A percentile compares a stretch with the other conserved stretches of the same genome.
Conservation (phyloP, 805 yeast species). For the Babjeviella inositovora region DNA sequence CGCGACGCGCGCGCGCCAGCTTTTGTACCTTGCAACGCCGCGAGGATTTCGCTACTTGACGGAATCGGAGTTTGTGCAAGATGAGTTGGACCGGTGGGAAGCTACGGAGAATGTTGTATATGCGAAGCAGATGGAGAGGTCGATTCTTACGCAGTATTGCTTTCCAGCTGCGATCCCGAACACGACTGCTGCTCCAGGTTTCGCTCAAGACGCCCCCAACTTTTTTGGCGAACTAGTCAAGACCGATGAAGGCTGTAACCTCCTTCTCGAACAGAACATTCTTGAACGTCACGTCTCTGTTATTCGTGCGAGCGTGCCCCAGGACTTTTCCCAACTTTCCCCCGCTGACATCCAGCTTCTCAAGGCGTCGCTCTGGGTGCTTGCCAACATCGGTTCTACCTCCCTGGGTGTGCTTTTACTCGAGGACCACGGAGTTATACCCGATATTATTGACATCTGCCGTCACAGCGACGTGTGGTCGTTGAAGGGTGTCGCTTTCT, state of each 20-base stretch:
- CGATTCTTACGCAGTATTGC: slow-evolving; percentile 3
- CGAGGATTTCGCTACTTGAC: slow-evolving; percentile 55
- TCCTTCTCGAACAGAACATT: slow-evolving; percentile 28
- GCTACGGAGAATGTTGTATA: slow-evolving; percentile 6
- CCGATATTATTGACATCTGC: slow-evolving; percentile 35
- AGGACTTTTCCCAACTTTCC: slow-evolving; percentile 7
- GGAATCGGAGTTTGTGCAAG: slow-evolving; percentile 40
- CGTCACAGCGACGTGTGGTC: slow-evolving; percentile 32
- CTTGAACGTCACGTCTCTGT: too few species aligned
- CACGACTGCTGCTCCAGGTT: too few species aligned
- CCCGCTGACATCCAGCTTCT: too few species aligned
- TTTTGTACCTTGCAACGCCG: slow-evolving; percentile 49
- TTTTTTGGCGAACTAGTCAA: slow-evolving; percentile 70
- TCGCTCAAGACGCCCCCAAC: slow-evolving; percentile 22
- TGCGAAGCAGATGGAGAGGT: slow-evolving; percentile 6
- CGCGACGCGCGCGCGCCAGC: slow-evolving; percentile 21
- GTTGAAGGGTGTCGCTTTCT: slow-evolving; percentile 64
- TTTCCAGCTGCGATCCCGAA: slow-evolving; percentile 1
- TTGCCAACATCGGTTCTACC: slow-evolving; percentile 71
- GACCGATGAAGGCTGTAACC: slow-evolving; percentile 84
- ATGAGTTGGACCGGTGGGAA: slow-evolving; percentile 56
- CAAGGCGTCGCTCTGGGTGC: slow-evolving; percentile 74
- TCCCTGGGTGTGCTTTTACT: slow-evolving; percentile 47
- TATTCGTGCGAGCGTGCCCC: slow-evolving; percentile 15
- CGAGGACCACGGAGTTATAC: slow-evolving; percentile 27